A percentile compares a stretch with the other conserved stretches of the same genome.
Conservation (phyloP, 192 early-diverging fungal genomes). For the Neocallimastix lanati region DNA sequence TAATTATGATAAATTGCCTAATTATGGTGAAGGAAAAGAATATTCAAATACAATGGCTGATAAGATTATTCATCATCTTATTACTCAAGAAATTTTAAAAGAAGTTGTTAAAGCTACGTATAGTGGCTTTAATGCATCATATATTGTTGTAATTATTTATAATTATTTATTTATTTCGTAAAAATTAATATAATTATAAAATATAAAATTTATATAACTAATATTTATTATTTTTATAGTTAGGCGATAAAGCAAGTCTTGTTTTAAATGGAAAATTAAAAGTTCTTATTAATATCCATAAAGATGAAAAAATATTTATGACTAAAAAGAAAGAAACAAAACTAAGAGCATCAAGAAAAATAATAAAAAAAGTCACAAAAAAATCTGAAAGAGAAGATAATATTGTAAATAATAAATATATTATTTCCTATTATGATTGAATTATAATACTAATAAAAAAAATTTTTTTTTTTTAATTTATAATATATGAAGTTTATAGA, state of each 20-base stretch:
- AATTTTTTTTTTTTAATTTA: no score
- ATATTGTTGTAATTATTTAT: background rate
- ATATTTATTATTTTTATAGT: background rate
- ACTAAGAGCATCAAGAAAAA: background rate
- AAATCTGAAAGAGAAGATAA: background rate
- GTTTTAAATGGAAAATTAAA: background rate
- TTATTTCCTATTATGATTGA: no score
- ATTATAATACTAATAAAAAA: no score
- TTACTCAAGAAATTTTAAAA: constrained; percentile 35
- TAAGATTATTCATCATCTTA: constrained; percentile 50
- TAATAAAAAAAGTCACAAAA: background rate
- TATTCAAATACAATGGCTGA: constrained; percentile 38
- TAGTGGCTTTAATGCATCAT: background rate
- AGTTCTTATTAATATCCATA: background rate
- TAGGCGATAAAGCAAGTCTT: background rate
- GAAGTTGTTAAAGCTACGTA: constrained; percentile 12
- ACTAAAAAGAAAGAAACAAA: background rate
- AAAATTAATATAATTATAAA: no score
- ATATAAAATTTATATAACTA: no score
- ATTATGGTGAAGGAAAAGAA: constrained; percentile 34
- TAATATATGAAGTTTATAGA: no score
- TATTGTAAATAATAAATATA: background rate
- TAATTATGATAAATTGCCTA: constrained; percentile 24
- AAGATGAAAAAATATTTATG: background rate
- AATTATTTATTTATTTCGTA: background rate